phyloP scores from a whole-genome alignment of 331 rosid species.

The Phaseolus coccineus region DNA sequence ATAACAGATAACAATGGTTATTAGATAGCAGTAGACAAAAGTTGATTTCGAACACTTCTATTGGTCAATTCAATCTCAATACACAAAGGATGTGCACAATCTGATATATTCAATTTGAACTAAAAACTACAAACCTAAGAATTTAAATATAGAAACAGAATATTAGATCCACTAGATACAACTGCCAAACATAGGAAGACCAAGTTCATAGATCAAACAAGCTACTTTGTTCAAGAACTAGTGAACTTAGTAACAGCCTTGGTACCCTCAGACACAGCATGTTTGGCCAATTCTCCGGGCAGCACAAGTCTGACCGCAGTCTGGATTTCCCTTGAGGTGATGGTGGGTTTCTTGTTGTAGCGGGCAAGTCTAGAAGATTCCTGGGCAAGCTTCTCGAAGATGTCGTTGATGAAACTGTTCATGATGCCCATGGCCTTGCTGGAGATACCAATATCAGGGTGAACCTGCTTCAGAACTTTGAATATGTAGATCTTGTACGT shows the following conservation, averaged over 20 bases:
- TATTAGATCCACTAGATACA: too few species aligned
- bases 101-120: too few species aligned
- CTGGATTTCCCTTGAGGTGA: constrained; percentile 80
- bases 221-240: constrained; percentile 42
- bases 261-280: constrained; percentile 77
- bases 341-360: constrained; percentile 77
- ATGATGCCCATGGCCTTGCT: constrained; percentile 73
- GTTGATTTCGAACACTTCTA: too few species aligned
- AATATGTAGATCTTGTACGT: constrained; percentile 90
- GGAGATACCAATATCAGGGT: constrained; percentile 74
- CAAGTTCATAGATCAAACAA: too few species aligned
- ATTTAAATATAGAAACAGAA: too few species aligned
- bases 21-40: too few species aligned
- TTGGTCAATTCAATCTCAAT: too few species aligned
- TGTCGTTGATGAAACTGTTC: constrained; percentile 83
- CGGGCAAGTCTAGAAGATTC: constrained; percentile 74
- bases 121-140: too few species aligned
- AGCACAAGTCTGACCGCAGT: constrained; percentile 76
- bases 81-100: too few species aligned
- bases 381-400: constrained; percentile 80
- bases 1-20: too few species aligned
- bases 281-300: constrained; percentile 84
- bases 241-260: constrained; percentile 84
- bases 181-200: too few species aligned
- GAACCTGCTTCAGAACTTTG: constrained; percentile 82